Evolutionary conservation across 306 rosid genomes (phyloP), one percentile per base, ranked within the genome.

Genomic region (Vigna hirtella): DNA sequence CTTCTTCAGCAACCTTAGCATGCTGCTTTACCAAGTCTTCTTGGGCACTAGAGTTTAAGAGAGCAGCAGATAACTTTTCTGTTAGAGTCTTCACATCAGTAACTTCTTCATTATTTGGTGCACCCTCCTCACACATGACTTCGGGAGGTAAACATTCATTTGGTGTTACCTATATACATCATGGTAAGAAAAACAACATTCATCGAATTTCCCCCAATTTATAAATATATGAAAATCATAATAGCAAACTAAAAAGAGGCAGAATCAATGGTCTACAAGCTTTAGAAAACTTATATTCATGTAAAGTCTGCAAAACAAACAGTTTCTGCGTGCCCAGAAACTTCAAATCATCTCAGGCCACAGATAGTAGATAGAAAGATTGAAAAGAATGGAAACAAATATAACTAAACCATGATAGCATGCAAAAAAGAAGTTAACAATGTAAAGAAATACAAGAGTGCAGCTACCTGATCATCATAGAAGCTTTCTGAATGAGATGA

Each of bases 1-100:
- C 96, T 87, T 91, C 96, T 87, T 89, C 96, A 17, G 96, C 89
- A 77, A 91, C 96, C 83, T 86, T 91, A 58, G 91, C 90, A 81
- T 91, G 93, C 85, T 91, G 93, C 80, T 89, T 84, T 70, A 86
- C 90, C 81, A 86, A 83, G 26, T 91, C 85, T 59, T 91, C 96
- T 80, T 89, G 89, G 78, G 88, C 84, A 56, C 83, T 89, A 70
- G 87, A 45, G 65, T 74, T 70, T 55, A 57, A 85, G 68, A 91
- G 89, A 79, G 93, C 90, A 20, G 87, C 85, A 24, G 90, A 87
- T 79, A 91, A 71, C 50, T 84, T 84, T 52, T 87, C 88, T 16
- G 68, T 79, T 42, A 91, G 79, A 64, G 64, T 77, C 88, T 84
- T 86, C 49, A 79, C 77, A 61, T 81, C 88, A 70, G 49, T 61